phyloP scores from a whole-genome alignment of 1,284 basidiomycete genomes.

The Ustilago bromivora region DNA sequence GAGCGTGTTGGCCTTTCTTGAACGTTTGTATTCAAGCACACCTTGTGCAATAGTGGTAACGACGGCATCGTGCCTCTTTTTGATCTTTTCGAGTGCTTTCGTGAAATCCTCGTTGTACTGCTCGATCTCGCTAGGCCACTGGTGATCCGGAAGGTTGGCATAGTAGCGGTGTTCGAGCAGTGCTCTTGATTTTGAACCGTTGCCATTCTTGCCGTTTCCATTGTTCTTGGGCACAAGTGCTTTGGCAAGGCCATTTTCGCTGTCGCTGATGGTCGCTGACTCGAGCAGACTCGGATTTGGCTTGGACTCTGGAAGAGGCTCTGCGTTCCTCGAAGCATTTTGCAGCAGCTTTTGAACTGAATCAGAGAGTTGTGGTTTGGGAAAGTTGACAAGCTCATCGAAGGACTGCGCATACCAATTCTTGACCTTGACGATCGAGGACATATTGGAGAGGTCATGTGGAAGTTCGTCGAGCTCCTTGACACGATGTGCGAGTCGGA shows the following conservation, averaged over 20 bases:
- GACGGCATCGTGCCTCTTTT: slow-evolving; percentile 94
- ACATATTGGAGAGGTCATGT: slow-evolving; percentile 90
- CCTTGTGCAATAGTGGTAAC: slow-evolving; percentile 93
- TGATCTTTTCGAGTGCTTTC: slow-evolving; percentile 86
- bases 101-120: slow-evolving; percentile 96
- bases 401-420: slow-evolving; percentile 99
- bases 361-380: slow-evolving; percentile 62
- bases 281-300: slow-evolving; percentile 65
- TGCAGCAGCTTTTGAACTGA: slow-evolving; percentile 62
- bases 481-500: slow-evolving; percentile 93
- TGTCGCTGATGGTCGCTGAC: slow-evolving; percentile 51
- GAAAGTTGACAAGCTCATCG: slow-evolving; percentile 73
- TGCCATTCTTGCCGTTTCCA: slow-evolving; percentile 45
- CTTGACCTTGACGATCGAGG: slow-evolving; percentile 93
- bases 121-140: slow-evolving; percentile 90
- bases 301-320: slow-evolving; percentile 59
- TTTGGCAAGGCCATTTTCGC: slow-evolving; percentile 33
- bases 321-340: slow-evolving; percentile 39
- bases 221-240: slow-evolving; percentile 32
- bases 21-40: slow-evolving; percentile 76
- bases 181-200: slow-evolving; percentile 43
- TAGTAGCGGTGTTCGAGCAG: slow-evolving; percentile 77
- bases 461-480: slow-evolving; percentile 96
- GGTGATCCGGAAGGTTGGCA: slow-evolving; percentile 76
- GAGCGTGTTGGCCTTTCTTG: slow-evolving; percentile 71